Base-by-base conservation (phyloP, 345 rosid species). In the Syzygium aromaticum region DNA sequence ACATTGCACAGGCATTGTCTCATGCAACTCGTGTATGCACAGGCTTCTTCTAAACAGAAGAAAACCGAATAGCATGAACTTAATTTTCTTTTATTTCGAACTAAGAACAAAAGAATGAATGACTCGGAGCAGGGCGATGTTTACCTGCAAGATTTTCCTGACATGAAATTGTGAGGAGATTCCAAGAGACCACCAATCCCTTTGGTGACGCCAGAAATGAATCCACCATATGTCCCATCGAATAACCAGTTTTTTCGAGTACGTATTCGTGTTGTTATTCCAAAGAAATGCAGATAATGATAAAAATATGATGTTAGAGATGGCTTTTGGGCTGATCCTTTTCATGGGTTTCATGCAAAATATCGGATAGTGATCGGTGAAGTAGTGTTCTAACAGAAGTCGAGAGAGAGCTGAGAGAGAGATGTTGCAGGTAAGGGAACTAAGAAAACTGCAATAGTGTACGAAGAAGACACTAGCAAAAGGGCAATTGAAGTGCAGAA, bases 141-240 rank as follows among this genome's bases (percentile, higher is more conserved):
- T 19, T 88, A 94, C 97, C 94, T 91, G 91, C 95, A 94, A 54
- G 95, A 92, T 86, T 94, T 94, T 38, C 94, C 95, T 11, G 94
- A 73, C 9, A 93, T 89, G 84, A 94, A 93, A 52, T 91, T 92
- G 33, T 92, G 90, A 21, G 95, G 93, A 85, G 92, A 88, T 85
- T 91, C 91, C 86, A 94, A 91, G 78, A 94, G 90, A 78, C 92
- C 85, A 25, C 90, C 90, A 9, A 91, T 85, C 51, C 89, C 91
- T 77, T 89, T 28, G 22, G 78, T 49, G 67, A 90, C 89, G 27
- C 93, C 94, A 17, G 93, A 88, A 80, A 93, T 88, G 77, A 94
- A 89, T 51, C 88, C 77, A 93, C 54, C 13, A 90, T 82, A 28
- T 91, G 85, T 40, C 91, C 95, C 94, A 90, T 93, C 49, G 10